Evolutionary conservation across 768 basidiomycete genomes (phyloP).

Genomic region (Cyclocybe cylindracea): DNA sequence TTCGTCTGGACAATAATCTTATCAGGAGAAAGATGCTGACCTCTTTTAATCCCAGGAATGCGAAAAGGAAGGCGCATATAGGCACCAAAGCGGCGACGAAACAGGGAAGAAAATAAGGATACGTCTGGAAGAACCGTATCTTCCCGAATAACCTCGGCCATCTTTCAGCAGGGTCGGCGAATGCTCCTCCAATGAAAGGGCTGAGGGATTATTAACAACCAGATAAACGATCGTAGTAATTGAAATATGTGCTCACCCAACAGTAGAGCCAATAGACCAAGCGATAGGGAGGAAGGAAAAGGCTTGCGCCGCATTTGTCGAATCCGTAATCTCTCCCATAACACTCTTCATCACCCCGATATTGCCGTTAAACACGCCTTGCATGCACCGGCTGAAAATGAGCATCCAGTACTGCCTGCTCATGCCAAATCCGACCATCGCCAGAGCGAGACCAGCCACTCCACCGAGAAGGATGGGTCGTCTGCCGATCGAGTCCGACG

Average conservation of each 20-base stretch:
- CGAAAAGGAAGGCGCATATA: too few relatives aligned
- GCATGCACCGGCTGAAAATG: slow-evolving; percentile 36
- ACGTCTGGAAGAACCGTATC: slow-evolving; percentile 41
- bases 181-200: slow-evolving; percentile 52
- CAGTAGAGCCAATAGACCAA: slow-evolving; percentile 38
- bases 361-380: slow-evolving; percentile 39
- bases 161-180: slow-evolving; percentile 48
- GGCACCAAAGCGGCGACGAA: slow-evolving; percentile 54
- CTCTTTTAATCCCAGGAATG: too few relatives aligned
- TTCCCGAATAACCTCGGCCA: slow-evolving; percentile 44
- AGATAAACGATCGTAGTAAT: too few relatives aligned
- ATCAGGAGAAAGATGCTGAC: too few relatives aligned
- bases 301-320: slow-evolving; percentile 51
- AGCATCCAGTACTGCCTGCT: slow-evolving; percentile 67
- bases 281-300: slow-evolving; percentile 64
- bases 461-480: slow-evolving; percentile 72
- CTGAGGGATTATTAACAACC: slow-evolving; percentile 16
- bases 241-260: slow-evolving; percentile 6
- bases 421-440: slow-evolving; percentile 74
- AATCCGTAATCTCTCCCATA: slow-evolving; percentile 70
- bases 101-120: slow-evolving; percentile 65
- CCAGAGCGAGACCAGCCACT: slow-evolving; percentile 58
- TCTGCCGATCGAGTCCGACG: slow-evolving; percentile 70
- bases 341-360: slow-evolving; percentile 72
- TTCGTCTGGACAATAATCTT: too few relatives aligned